These are phyloP conservation scores for Plectosphaerella cucumerina DNA, from an alignment of 2,329 filamentous ascomycete genomes.

Conservation along the genomic window DNA sequence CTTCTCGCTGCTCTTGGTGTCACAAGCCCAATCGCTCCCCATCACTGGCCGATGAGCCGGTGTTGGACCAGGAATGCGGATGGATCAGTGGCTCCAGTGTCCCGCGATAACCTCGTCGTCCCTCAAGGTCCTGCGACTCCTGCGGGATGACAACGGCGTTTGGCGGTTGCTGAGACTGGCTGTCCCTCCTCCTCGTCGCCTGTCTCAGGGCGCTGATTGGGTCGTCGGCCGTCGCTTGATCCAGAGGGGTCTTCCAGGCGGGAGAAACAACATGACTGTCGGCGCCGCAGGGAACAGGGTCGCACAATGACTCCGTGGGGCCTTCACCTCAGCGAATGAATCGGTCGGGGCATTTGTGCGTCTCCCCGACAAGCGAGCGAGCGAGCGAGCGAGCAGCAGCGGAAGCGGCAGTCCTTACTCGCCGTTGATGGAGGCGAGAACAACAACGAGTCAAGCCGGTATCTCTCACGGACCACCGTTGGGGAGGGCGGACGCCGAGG, in stretches of 20 bases:
- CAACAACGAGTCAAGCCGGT: too few relatives aligned
- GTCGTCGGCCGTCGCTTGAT: slow-evolving; percentile 4
- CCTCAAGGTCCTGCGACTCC: neutral
- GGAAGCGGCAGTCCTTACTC: too few relatives aligned
- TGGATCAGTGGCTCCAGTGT: neutral
- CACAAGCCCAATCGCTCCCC: too few relatives aligned
- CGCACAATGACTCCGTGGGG: neutral
- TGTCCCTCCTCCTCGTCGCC: slow-evolving; percentile 8
- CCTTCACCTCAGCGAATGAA: neutral
- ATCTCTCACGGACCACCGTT: too few relatives aligned
- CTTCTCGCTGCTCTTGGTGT: neutral
- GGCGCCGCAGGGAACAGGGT: neutral
- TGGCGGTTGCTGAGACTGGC: slow-evolving; percentile 15
- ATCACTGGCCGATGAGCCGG: neutral
- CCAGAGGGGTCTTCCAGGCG: neutral
- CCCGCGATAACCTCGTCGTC: neutral
- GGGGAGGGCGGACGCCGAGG: too few relatives aligned
- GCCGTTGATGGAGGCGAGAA: too few relatives aligned
- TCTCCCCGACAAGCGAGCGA: too few relatives aligned
- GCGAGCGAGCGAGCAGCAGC: too few relatives aligned
- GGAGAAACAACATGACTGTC: slow-evolving; percentile 1
- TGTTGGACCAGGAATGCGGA: neutral
- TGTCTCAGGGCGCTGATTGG: slow-evolving; percentile 14
- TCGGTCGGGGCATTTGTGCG: neutral
- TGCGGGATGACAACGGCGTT: slow-evolving; percentile 4